Evolutionary conservation across 208 protist species (phyloP).

Genomic region (Leishmania aethiopica): DNA sequence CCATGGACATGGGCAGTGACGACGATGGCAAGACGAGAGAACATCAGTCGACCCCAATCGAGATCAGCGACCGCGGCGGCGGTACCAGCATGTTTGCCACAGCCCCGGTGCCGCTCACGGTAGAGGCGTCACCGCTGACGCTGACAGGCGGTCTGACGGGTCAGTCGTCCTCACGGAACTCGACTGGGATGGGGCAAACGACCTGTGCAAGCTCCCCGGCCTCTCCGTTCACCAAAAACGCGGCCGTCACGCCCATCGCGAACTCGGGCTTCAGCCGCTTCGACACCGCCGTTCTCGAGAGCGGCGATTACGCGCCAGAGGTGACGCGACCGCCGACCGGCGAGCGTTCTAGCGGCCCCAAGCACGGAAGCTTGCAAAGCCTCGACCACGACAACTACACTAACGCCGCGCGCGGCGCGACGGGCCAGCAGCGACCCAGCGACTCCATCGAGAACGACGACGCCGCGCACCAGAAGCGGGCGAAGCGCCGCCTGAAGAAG

Average conservation of each 20-base stretch:
- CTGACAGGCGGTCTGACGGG: neutral
- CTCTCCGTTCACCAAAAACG: neutral
- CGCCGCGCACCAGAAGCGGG: constrained; percentile 26
- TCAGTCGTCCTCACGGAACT: neutral
- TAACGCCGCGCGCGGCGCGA: constrained; percentile 16
- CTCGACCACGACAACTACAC: neutral
- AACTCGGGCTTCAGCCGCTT: neutral
- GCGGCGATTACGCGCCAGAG: neutral
- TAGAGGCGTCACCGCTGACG: neutral
- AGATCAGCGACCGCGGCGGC: neutral
- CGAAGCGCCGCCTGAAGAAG: constrained; percentile 41
- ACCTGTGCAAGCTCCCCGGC: neutral
- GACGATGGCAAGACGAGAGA: neutral
- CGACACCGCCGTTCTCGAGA: neutral
- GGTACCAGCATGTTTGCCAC: neutral
- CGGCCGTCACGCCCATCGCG: neutral
- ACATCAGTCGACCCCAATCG: neutral
- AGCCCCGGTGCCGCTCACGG: neutral
- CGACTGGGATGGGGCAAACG: neutral
- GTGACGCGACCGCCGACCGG: neutral
- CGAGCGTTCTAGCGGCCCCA: neutral
- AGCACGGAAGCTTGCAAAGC: constrained; percentile 8
- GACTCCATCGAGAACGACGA: constrained; percentile 25
- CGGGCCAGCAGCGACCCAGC: constrained; percentile 16
- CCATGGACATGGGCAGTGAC: neutral